Percentiles rank a stretch among this genome's conserved stretches.
These are phyloP conservation scores for Glonium stellatum DNA, from an alignment of 495 filamentous ascomycete species.

Conservation along the genomic window DNA sequence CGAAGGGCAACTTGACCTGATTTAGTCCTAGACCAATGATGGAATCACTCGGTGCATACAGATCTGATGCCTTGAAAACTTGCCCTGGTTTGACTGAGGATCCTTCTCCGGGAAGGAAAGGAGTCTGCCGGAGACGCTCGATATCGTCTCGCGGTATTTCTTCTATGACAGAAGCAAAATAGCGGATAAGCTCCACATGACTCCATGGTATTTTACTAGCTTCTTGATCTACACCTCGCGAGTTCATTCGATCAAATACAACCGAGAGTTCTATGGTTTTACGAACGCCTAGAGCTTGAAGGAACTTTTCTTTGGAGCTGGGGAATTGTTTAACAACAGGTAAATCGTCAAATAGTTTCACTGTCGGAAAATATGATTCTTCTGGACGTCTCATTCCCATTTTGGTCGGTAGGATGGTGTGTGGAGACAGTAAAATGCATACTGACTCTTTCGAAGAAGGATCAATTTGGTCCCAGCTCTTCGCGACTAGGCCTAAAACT, in stretches of 20 bases:
- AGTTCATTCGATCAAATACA: constrained; percentile 80
- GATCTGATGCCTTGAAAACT: constrained; percentile 71
- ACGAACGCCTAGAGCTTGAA: constrained; percentile 72
- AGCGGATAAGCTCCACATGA: constrained; percentile 89
- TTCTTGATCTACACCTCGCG: constrained; percentile 39
- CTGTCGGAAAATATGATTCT: constrained; percentile 87
- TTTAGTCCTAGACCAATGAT: constrained; percentile 64
- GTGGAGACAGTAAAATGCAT: constrained; percentile 51
- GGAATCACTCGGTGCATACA: constrained; percentile 73
- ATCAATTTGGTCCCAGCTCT: constrained; percentile 74
- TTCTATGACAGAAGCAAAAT: constrained; percentile 78
- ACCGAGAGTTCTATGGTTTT: constrained; percentile 88
- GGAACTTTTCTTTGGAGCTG: constrained; percentile 80
- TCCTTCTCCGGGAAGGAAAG: constrained; percentile 72
- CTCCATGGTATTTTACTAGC: constrained; percentile 55
- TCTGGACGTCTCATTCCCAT: constrained; percentile 78
- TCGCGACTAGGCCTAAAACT: constrained; percentile 75
- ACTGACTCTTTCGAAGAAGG: constrained; percentile 58
- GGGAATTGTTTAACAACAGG: constrained; percentile 65
- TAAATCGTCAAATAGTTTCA: constrained; percentile 89
- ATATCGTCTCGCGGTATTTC: constrained; percentile 87
- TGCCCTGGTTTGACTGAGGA: constrained; percentile 35
- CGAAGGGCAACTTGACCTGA: constrained; percentile 65
- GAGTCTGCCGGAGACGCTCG: constrained; percentile 63
- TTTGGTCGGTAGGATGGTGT: constrained; percentile 83